A percentile compares a stretch with the other conserved stretches of the same genome.
These are phyloP conservation scores for Saccharomycopsis microspora DNA, from an alignment of 805 yeast genomes.

Conservation along the genomic window DNA sequence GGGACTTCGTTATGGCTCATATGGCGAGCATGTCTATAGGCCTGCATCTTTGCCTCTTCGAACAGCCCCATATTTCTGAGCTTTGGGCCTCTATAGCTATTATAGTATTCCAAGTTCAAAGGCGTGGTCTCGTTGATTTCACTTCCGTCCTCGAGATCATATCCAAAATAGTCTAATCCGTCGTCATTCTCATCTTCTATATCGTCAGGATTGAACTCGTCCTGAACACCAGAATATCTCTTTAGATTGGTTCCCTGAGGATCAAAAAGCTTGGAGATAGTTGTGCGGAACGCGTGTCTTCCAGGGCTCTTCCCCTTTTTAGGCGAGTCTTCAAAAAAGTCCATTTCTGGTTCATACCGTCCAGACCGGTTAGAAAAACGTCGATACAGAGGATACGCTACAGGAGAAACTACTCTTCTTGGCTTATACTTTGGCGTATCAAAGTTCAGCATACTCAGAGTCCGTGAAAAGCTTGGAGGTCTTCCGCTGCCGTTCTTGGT, in stretches of 20 bases:
- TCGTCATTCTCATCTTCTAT: constrained; percentile 33
- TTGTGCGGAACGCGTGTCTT: constrained; percentile 38
- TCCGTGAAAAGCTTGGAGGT: no score
- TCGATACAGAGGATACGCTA: no score
- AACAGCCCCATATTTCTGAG: constrained; percentile 5
- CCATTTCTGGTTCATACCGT: neutral
- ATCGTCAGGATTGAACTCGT: constrained; percentile 37
- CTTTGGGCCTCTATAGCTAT: constrained; percentile 5
- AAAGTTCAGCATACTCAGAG: no score
- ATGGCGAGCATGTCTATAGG: constrained; percentile 6
- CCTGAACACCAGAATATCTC: constrained; percentile 62
- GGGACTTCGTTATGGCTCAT: constrained; percentile 1
- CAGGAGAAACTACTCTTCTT: no score
- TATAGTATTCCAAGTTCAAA: constrained; percentile 14
- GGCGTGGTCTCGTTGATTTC: constrained; percentile 15
- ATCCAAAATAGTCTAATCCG: constrained; percentile 24
- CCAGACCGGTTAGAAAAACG: no score
- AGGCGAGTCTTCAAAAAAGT: constrained; percentile 15
- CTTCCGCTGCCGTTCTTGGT: no score
- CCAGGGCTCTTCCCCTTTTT: neutral
- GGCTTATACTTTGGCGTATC: no score
- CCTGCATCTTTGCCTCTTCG: constrained; percentile 12
- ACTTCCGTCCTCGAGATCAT: constrained; percentile 17
- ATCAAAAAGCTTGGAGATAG: constrained; percentile 65
- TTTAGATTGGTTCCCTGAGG: constrained; percentile 62